Evolutionary conservation across 495 filamentous ascomycete species (phyloP).

Genomic region (Darksidea phi): DNA sequence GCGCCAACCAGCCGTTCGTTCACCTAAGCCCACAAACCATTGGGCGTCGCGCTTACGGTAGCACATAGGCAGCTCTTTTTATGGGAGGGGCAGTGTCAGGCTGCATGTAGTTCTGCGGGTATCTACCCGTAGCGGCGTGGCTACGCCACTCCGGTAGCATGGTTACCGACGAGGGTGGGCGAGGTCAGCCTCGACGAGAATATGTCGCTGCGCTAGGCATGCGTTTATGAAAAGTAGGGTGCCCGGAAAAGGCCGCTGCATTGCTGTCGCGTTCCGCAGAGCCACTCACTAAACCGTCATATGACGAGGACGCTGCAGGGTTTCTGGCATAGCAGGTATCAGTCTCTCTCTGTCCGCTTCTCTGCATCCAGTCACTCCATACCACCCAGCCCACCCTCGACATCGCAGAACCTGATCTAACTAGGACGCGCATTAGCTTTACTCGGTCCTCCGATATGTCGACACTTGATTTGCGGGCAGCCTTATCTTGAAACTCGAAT

Average conservation of each 20-base stretch:
- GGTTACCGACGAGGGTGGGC: background rate
- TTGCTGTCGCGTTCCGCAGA: background rate
- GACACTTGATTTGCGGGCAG: background rate
- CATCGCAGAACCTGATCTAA: background rate
- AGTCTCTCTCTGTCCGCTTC: background rate
- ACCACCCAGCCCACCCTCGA: slow-evolving; percentile 1
- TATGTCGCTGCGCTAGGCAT: background rate
- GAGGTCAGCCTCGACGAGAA: slow-evolving; percentile 26
- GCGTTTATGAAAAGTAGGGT: background rate
- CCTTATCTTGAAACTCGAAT: background rate
- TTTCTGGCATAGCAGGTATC: background rate
- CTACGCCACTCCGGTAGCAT: background rate
- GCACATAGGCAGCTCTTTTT: background rate
- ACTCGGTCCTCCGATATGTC: background rate
- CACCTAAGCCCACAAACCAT: background rate
- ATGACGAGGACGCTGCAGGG: background rate
- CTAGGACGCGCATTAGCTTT: background rate
- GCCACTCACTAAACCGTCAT: background rate
- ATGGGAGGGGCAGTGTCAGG: background rate
- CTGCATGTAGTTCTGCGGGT: background rate
- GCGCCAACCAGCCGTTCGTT: background rate
- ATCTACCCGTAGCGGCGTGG: background rate
- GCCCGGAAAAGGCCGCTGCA: background rate
- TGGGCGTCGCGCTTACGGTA: background rate
- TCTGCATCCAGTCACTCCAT: background rate